Percentiles rank a stretch among this genome's conserved stretches.
phyloP scores from a whole-genome alignment of 257 asterid genomes.

The Galeopsis tetrahit region DNA sequence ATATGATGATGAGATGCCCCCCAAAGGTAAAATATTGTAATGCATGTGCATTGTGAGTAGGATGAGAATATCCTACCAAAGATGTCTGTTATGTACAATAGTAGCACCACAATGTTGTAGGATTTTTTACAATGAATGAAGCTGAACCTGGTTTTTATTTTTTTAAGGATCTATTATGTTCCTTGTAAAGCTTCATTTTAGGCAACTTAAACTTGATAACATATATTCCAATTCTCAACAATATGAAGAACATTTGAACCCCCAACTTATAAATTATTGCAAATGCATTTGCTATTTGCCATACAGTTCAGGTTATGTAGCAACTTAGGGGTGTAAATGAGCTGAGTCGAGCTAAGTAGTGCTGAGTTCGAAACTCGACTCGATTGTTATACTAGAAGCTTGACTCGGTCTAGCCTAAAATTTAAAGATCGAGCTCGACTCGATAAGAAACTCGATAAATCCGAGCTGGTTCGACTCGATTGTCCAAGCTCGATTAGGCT shows the following conservation, averaged over 20 bases:
- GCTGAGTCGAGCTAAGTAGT: too few species aligned
- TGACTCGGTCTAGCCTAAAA: too few species aligned
- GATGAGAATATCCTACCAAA: conserved; percentile 9
- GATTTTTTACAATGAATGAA: conserved; percentile 14
- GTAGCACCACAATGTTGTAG: conserved; percentile 10
- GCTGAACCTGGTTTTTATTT: not conserved
- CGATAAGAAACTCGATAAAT: too few species aligned
- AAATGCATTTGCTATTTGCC: too few species aligned
- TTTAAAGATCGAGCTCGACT: too few species aligned
- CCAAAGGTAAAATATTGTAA: conserved; percentile 27
- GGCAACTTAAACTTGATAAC: not conserved
- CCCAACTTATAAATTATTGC: too few species aligned
- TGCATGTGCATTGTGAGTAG: conserved; percentile 24
- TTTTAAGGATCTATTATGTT: not conserved
- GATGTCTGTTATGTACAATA: conserved; percentile 28
- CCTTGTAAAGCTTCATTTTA: conserved; percentile 5
- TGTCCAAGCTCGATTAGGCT: too few species aligned
- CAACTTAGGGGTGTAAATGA: too few species aligned
- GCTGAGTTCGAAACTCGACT: too few species aligned
- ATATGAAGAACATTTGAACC: not conserved
- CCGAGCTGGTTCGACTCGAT: too few species aligned
- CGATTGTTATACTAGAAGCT: too few species aligned
- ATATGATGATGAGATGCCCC: conserved; percentile 33
- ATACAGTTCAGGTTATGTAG: too few species aligned
- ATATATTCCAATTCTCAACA: not conserved